Base-by-base conservation (phyloP, 352 stramenopile species). In the Phytopythium mirpurense region DNA sequence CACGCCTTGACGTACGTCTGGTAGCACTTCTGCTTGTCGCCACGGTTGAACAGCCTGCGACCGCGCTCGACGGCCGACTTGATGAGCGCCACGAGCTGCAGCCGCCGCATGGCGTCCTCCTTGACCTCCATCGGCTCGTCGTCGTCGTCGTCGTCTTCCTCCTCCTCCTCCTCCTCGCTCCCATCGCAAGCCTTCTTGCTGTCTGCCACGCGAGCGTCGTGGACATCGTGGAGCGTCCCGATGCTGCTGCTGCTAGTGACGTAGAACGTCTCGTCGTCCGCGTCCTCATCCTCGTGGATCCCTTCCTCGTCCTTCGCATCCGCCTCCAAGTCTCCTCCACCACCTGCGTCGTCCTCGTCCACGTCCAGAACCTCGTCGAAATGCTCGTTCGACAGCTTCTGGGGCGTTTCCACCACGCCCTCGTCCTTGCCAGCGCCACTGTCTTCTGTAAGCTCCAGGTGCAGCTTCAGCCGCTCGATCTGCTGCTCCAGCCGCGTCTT, bases 21-120 rank as follows among this genome's bases (percentile, higher is more conserved):
- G 45, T 79, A 86, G 56, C 83, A 93, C 54, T 83, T 83, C 16
- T 59, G 63, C 53, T 88, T 88, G 59, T 93, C 80, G 0, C 83
- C 83, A 12, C 72, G 71, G 54, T 93, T 93, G 59, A 86, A 93
- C 44, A 83, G 73, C 16, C 63, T 53, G 54, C 89, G 90, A 9
- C 83, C 80, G 11, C 70, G 66, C 52, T 81, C 66, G 24, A 93
- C 67, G 0, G 76, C 68, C 18, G 83, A 62, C 7, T 57, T 59
- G 41, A 90, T 71, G 45, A 72, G 35, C 15, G 67, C 43, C 7
- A 80, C 51, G 18, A 87, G 49, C 54, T 83, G 70, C 21, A 73
- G 41, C 1, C 56, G 65, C 0, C 66, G 52, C 23, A 64, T 60
- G 12, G 62, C 63, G n/a, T 85, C 79, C n/a, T 76, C 61, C n/a